Conservation (phyloP, 306 rosid genomes). For the Vicia faba region DNA sequence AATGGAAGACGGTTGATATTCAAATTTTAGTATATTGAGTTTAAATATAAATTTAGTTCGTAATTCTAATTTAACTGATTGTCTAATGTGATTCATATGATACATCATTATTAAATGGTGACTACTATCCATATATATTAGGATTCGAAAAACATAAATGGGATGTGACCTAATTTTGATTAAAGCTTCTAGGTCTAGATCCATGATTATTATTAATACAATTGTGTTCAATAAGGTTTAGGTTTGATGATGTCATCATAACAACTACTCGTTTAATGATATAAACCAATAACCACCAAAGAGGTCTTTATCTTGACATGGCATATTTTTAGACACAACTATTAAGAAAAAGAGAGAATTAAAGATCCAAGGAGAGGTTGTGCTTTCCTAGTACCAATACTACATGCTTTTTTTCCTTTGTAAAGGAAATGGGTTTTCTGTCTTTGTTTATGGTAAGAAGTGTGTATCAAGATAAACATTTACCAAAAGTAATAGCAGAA, state of each 20-base stretch:
- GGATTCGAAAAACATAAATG: slow-evolving; percentile 11
- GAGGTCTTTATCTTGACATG: slow-evolving; percentile 7
- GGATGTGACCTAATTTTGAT: neutral
- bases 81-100: neutral
- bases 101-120: neutral
- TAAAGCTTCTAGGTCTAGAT: slow-evolving; percentile 2
- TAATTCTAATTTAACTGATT: too few species aligned
- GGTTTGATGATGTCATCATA: slow-evolving; percentile 23
- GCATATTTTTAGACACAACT: neutral
- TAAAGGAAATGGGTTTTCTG: slow-evolving; percentile 4
- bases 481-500: neutral
- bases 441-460: slow-evolving; percentile 27
- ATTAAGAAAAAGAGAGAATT: neutral
- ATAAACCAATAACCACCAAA: slow-evolving; percentile 12
- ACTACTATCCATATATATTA: slow-evolving; percentile 19
- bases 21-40: too few species aligned
- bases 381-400: slow-evolving; percentile 19
- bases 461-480: slow-evolving; percentile 17
- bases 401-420: neutral
- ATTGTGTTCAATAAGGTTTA: slow-evolving; percentile 3
- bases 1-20: slow-evolving; percentile 20
- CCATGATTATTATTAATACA: slow-evolving; percentile 12
- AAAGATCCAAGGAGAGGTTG: slow-evolving; percentile 16
- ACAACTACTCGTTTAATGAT: slow-evolving; percentile 22
- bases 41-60: too few species aligned